phyloP scores from a whole-genome alignment of 2,329 filamentous ascomycete species.

The Trichoderma hamatum region DNA sequence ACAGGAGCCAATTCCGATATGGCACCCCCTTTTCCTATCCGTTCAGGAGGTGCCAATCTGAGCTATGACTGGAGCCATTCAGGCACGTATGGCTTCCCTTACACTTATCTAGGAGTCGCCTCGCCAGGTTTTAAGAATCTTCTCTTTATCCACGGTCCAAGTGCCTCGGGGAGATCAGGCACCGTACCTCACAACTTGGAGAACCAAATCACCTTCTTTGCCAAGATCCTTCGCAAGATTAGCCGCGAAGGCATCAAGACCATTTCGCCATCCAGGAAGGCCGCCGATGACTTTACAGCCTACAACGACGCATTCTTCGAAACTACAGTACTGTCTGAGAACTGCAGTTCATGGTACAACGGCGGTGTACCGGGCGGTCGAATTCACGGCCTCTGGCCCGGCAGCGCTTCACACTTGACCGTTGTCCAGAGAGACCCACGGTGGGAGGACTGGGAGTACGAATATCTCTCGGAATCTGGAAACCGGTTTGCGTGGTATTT shows the following conservation, averaged over 20 bases:
- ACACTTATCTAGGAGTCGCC: conserved; percentile 67
- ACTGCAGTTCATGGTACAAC: conserved; percentile 74
- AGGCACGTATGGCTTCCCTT: conserved; percentile 63
- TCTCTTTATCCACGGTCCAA: conserved; percentile 65
- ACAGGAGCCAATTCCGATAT: conserved; percentile 67
- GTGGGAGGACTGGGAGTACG: conserved; percentile 60
- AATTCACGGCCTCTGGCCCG: conserved; percentile 72
- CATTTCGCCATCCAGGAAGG: conserved; percentile 58
- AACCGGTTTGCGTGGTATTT: conserved; percentile 65
- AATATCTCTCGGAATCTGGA: conserved; percentile 47
- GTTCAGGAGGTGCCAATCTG: conserved; percentile 57
- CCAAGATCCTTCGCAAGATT: conserved; percentile 69
- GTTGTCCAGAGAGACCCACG: conserved; percentile 57
- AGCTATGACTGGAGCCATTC: conserved; percentile 58
- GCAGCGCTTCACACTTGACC: conserved; percentile 65
- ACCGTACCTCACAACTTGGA: conserved; percentile 70
- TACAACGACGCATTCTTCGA: conserved; percentile 61
- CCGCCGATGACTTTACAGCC: conserved; percentile 65
- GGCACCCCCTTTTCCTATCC: conserved; percentile 63
- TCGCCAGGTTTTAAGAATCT: conserved; percentile 70
- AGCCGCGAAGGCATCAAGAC: conserved; percentile 67
- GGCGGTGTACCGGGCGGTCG: conserved; percentile 63
- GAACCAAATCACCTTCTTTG: conserved; percentile 65
- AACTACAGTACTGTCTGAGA: conserved; percentile 59
- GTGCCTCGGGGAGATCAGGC: conserved; percentile 62